Evolutionary conservation across 495 filamentous ascomycete genomes (phyloP).

Genomic region (Neurospora intermedia): DNA sequence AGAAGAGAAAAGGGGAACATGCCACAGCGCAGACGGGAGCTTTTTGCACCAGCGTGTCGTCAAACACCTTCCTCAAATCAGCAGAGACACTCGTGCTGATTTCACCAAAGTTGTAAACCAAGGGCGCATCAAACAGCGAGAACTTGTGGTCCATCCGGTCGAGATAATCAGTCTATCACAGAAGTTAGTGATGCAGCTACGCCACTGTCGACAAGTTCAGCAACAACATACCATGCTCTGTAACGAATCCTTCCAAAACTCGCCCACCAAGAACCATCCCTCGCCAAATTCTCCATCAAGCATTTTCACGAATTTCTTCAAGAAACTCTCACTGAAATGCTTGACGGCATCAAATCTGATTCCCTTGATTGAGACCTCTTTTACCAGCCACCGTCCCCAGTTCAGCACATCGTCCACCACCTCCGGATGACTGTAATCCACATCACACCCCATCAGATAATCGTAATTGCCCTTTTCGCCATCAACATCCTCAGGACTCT

Average conservation of each 20-base stretch:
- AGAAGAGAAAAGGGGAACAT: conserved; percentile 13
- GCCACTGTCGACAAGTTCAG: neutral
- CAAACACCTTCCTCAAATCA: conserved; percentile 53
- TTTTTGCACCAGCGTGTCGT: conserved; percentile 45
- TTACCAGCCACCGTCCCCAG: conserved; percentile 58
- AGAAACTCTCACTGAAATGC: conserved; percentile 58
- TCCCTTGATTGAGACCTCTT: conserved; percentile 47
- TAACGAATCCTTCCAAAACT: conserved; percentile 55
- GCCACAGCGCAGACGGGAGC: conserved; percentile 52
- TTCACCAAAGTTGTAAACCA: conserved; percentile 53
- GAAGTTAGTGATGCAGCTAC: neutral
- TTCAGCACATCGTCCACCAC: conserved; percentile 51
- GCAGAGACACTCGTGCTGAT: conserved; percentile 39
- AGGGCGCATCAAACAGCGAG: conserved; percentile 54
- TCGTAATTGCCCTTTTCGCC: conserved; percentile 56
- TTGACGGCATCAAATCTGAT: conserved; percentile 68
- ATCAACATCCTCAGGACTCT: conserved; percentile 40
- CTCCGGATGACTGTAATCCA: conserved; percentile 58
- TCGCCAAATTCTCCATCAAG: conserved; percentile 39
- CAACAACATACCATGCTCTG: conserved; percentile 27
- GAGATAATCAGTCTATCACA: conserved; percentile 36
- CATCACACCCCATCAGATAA: conserved; percentile 50
- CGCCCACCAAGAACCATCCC: conserved; percentile 57
- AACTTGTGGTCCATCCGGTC: conserved; percentile 46
- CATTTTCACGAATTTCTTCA: conserved; percentile 45